These are phyloP conservation scores for Helianthus tuberosus DNA, from an alignment of 129 eudicot genomes.

Conservation along the genomic window DNA sequence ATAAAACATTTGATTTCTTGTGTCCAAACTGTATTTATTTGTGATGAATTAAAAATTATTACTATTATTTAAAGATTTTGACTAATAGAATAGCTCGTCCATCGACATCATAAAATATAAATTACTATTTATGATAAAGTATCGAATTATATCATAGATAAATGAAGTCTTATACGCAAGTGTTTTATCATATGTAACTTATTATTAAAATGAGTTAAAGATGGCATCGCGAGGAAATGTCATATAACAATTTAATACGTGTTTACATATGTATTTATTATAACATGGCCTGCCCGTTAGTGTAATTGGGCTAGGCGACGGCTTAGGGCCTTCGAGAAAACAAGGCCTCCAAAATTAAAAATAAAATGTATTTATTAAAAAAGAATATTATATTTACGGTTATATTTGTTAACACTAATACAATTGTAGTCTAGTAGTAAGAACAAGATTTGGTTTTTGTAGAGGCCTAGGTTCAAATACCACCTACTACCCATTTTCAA, in stretches of 20 bases:
- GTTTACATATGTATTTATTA: neutral
- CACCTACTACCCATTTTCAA: too few relatives aligned
- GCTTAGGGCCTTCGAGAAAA: too few relatives aligned
- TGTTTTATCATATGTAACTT: neutral
- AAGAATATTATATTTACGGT: too few relatives aligned
- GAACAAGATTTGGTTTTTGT: too few relatives aligned
- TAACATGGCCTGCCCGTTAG: too few relatives aligned
- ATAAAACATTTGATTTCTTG: neutral
- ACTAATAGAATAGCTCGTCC: too few relatives aligned
- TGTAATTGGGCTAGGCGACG: too few relatives aligned
- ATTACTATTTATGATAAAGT: neutral
- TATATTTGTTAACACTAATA: too few relatives aligned
- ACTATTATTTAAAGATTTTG: neutral
- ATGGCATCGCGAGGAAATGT: neutral
- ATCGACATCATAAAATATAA: neutral
- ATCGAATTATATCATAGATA: neutral
- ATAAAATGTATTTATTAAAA: too few relatives aligned
- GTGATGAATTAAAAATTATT: neutral
- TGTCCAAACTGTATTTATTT: neutral
- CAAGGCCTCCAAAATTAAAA: too few relatives aligned
- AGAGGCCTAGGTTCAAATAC: too few relatives aligned
- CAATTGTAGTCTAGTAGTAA: too few relatives aligned
- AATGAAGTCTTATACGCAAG: neutral
- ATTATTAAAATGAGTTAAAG: neutral
- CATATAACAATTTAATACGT: neutral